Evolutionary conservation across 495 filamentous ascomycete genomes (phyloP), one percentile per base, ranked within the genome.

Genomic region (Xylaria castorea): DNA sequence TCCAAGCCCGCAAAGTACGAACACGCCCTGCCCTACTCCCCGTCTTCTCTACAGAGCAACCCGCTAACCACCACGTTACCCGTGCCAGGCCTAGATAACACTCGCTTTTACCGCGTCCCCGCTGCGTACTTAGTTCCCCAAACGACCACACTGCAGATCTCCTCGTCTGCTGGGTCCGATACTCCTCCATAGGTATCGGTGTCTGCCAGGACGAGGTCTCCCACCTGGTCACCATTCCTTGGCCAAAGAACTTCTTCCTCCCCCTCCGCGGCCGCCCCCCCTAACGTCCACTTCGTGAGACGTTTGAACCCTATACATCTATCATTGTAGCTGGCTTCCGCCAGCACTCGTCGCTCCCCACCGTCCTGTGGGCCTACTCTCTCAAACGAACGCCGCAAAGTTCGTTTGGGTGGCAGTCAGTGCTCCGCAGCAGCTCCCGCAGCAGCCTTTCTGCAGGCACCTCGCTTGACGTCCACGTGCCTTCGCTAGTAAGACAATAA

Each of bases 121-220:
- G 57, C 44, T 57, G 30, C 51, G 66, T 51, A 5, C 42, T 48
- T 73, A 57, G 73, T 71, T 63, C 74, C 70, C 74, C 76, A 69
- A 55, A 75, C 74, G 69, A 72, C 74, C 72, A 66, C 67, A 78
- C 83, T 86, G 87, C 89, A 92, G 88, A 92, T 90, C 85, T 86
- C 90, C 91, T 94, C 92, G 89, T 94, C 92, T 94, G 91, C 92
- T 92, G 88, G 91, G 90, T 89, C 92, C 93, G 92, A 92, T 95
- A 95, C 92, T 93, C 79, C 67, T 83, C 83, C 80, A 88, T 80
- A 87, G 87, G 91, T 94, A 97, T 97, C 93, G 94, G 93, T 86
- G 88, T 90, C 90, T 92, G 85, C 81, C 88, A 88, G 88, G 81
- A 86, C 89, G 89, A 92, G 91, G 90, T 85, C 79, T 75, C 78